phyloP scores from a whole-genome alignment of 441 rosid species.

The Theobroma grandiflorum region DNA sequence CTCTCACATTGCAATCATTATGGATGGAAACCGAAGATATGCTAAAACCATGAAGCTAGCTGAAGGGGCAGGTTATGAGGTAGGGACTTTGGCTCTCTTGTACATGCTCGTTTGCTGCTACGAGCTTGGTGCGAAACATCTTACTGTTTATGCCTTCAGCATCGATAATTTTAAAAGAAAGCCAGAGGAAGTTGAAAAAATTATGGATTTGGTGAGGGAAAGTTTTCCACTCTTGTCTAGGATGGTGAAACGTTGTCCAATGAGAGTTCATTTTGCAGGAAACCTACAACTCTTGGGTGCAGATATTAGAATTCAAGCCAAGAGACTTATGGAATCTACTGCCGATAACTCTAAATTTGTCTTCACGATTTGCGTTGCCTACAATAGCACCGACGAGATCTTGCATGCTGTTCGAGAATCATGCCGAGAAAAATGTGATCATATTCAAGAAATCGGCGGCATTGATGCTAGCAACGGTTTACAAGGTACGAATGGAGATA shows the following conservation, averaged over 20 bases:
- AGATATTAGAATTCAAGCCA: constrained; percentile 26
- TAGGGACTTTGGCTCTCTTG: constrained; percentile 34
- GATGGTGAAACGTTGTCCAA: constrained; percentile 22
- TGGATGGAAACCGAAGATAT: constrained; percentile 49
- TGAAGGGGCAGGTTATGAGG: constrained; percentile 36
- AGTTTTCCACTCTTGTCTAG: constrained; percentile 29
- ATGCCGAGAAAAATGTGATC: constrained; percentile 26
- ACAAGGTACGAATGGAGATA: neutral
- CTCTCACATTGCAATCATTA: constrained; percentile 36
- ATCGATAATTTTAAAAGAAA: constrained; percentile 40
- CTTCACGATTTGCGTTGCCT: constrained; percentile 39
- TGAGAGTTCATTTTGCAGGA: constrained; percentile 41
- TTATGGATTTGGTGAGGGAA: constrained; percentile 41
- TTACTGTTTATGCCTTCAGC: constrained; percentile 45
- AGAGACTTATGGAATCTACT: constrained; percentile 41
- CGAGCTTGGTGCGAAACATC: constrained; percentile 39
- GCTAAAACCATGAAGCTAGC: constrained; percentile 27
- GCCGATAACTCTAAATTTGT: constrained; percentile 19
- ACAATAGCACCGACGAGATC: constrained; percentile 34
- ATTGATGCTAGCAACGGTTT: neutral
- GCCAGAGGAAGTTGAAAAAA: constrained; percentile 35
- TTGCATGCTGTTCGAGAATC: constrained; percentile 36
- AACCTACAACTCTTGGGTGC: constrained; percentile 33
- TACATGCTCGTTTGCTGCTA: constrained; percentile 34
- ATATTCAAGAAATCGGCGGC: neutral